Evolutionary conservation across 139 green algal genomes (phyloP), one percentile per base, ranked within the genome.

Genomic region (Microglena sp.): DNA sequence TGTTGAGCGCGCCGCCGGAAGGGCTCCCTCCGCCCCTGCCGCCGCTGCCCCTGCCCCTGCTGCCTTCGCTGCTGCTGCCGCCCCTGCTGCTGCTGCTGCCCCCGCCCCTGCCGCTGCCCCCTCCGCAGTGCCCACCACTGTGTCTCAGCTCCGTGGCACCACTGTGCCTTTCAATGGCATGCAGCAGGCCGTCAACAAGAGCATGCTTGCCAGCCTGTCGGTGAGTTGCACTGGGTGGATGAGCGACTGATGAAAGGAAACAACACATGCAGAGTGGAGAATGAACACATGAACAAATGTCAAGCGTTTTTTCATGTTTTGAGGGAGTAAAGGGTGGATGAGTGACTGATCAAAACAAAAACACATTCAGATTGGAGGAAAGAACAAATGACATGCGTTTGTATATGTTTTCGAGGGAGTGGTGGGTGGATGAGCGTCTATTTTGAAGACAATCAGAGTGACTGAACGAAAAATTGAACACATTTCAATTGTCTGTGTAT

Each of bases 131-230:
- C 71, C 60, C 56, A 92, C 86, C 29, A 81, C 75, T 1, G 90
- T 94, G 3, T 78, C 81, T 29, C 79, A 94, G 77, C 82, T 95
- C 60, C 66, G 71, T n/a, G 92, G 90, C 62, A 94, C 85, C 24
- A 94, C 87, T 33, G 81, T 87, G 72, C 91, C 93, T 22, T 93
- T 99, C 79, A 92, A 74, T 54, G 62, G 80, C 4, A 83, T 99
- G 79, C 90, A 98, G 80, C 44, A 60, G 32, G 92, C 93, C 15
- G 90, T 99, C 29, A 74, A 81, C 5, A 86, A 85, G 55, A 98
- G 97, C 85, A 99, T 99, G 94, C 68, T 88, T 7, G 85, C 89
- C 45, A 90, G 77, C 64, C 84, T 98, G 3, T 84, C 86, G 76
- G 93, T 98, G 59, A 34, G 82, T 7, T 66, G 46, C n/a, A n/a